Evolutionary conservation across 2,329 filamentous ascomycete genomes (phyloP).

Genomic region (Curvularia sp.): DNA sequence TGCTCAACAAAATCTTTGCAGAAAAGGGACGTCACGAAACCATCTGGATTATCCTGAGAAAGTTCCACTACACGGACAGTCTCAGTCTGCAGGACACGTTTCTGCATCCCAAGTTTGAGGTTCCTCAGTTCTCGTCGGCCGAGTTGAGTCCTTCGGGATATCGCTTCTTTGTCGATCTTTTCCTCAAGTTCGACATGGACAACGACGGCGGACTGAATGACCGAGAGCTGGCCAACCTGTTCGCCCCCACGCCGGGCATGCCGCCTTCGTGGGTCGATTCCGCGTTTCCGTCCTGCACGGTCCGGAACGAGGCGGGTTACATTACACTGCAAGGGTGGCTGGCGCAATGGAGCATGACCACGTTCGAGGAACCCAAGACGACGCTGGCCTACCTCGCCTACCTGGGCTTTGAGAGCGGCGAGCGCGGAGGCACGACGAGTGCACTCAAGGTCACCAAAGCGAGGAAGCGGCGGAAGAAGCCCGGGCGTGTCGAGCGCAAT

Average conservation of each 20-base stretch:
- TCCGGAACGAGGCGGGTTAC: constrained; percentile 92
- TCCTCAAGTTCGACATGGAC: constrained; percentile 94
- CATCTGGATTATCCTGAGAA: constrained; percentile 94
- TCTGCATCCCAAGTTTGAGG: constrained; percentile 90
- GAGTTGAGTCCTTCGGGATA: constrained; percentile 95
- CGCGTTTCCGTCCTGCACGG: constrained; percentile 90
- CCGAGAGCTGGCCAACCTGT: constrained; percentile 81
- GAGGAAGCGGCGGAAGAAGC: constrained; percentile 80
- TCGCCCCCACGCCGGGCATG: constrained; percentile 89
- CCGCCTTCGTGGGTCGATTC: constrained; percentile 87
- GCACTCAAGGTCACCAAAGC: constrained; percentile 93
- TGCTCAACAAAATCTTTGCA: constrained; percentile 93
- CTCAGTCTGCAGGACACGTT: constrained; percentile 90
- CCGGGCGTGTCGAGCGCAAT: constrained; percentile 87
- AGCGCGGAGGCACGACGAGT: constrained; percentile 75
- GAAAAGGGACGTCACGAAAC: constrained; percentile 98
- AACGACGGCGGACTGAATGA: constrained; percentile 95
- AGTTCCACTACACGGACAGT: constrained; percentile 96
- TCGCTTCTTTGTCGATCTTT: constrained; percentile 96
- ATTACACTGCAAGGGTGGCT: constrained; percentile 98
- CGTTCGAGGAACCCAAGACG: constrained; percentile 92
- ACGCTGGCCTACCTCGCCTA: constrained; percentile 96
- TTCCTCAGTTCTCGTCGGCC: constrained; percentile 88
- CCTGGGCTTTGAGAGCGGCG: constrained; percentile 86
- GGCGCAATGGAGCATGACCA: constrained; percentile 99